phyloP scores from a whole-genome alignment of 345 rosid genomes.

The Erucastrum elatum region DNA sequence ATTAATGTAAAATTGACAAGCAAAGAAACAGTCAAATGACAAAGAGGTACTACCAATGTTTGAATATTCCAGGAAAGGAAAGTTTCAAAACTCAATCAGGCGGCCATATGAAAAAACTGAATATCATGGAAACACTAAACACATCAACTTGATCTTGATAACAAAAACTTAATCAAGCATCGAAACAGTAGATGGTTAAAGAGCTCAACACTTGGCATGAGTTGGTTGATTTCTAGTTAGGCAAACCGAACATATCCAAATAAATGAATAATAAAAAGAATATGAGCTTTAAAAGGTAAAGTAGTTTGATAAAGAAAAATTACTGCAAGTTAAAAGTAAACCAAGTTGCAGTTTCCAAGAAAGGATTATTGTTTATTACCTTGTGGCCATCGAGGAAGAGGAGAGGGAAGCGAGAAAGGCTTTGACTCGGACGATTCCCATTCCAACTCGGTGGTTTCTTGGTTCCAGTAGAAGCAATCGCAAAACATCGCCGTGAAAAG shows the following conservation, averaged over 20 bases:
- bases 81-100: background rate
- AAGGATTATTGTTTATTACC: constrained; percentile 37
- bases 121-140: constrained; percentile 5
- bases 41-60: background rate
- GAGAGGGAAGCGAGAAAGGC: constrained; percentile 64
- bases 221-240: background rate
- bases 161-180: constrained; percentile 1
- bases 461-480: constrained; percentile 61
- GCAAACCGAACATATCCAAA: background rate
- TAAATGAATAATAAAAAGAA: too few relatives aligned
- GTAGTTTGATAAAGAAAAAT: background rate
- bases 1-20: constrained; percentile 20
- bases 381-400: constrained; percentile 72
- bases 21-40: constrained; percentile 10
- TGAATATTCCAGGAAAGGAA: constrained; percentile 19
- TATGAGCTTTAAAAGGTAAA: background rate
- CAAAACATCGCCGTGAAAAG: constrained; percentile 51
- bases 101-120: background rate
- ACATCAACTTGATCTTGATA: background rate
- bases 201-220: background rate
- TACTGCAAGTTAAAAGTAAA: background rate
- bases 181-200: background rate
- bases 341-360: background rate
- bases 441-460: constrained; percentile 33
- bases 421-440: constrained; percentile 38